Conservation (phyloP, 129 eudicot genomes). For the Lactuca saligna region DNA sequence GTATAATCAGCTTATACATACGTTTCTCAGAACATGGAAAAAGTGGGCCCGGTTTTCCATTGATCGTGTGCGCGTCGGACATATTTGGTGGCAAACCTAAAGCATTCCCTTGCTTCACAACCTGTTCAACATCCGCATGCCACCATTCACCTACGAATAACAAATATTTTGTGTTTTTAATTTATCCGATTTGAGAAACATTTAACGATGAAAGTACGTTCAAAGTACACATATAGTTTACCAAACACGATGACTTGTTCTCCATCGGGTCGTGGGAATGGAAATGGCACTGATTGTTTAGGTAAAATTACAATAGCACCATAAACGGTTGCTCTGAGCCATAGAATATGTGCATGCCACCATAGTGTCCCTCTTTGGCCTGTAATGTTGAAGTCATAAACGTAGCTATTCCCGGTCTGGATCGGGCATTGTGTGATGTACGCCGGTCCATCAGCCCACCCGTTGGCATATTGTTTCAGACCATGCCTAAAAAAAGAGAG, state of each 20-base stretch:
- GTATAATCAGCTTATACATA: background rate
- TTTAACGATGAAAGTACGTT: background rate
- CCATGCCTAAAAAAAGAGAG: conserved; percentile 53
- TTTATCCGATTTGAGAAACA: background rate
- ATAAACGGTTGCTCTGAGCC: conserved; percentile 72
- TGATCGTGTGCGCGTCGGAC: conserved; percentile 76
- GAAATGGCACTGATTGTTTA: conserved; percentile 39
- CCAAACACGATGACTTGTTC: conserved; percentile 51
- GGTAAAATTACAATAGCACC: conserved; percentile 78
- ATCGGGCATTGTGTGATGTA: conserved; percentile 78
- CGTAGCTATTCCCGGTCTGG: conserved; percentile 50
- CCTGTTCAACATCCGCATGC: conserved; percentile 62
- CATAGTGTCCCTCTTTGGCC: conserved; percentile 73
- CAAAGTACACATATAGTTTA: background rate
- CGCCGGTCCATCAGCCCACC: conserved; percentile 84
- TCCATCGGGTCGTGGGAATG: conserved; percentile 55
- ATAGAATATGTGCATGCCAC: conserved; percentile 85
- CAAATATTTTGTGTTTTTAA: no score
- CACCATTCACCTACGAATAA: conserved; percentile 68
- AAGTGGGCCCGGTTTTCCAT: conserved; percentile 71
- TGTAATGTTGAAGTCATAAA: conserved; percentile 55
- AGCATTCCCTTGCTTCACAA: conserved; percentile 53
- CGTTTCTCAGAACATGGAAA: conserved; percentile 72
- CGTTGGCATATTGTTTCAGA: conserved; percentile 57
- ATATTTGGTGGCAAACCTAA: conserved; percentile 67